These are phyloP conservation scores for Verticillium alfalfae DNA, from an alignment of 2,329 filamentous ascomycete species.

Conservation along the genomic window DNA sequence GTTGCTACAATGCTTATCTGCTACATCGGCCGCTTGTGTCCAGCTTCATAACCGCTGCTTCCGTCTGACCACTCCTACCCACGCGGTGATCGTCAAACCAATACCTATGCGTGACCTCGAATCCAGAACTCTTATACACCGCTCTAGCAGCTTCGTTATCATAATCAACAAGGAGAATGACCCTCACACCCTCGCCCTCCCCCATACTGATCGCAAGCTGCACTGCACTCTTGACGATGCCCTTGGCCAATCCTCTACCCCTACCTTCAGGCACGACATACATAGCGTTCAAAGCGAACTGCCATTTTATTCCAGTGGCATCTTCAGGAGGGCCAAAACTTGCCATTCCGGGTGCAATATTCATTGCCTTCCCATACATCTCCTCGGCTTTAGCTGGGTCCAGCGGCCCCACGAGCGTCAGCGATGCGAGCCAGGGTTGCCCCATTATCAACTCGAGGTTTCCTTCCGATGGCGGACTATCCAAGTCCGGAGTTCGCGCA, in stretches of 20 bases:
- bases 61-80: slow-evolving; percentile 1
- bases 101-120: slow-evolving; percentile 5
- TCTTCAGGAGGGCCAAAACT: not conserved
- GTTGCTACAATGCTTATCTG: too few relatives aligned
- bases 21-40: not conserved
- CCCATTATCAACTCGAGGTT: not conserved
- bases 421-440: slow-evolving; percentile 3
- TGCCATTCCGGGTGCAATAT: not conserved
- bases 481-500: not conserved
- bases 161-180: slow-evolving; percentile 4
- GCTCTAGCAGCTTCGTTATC: slow-evolving; percentile 2
- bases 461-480: not conserved
- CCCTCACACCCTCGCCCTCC: not conserved
- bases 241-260: not conserved
- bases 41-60: slow-evolving; percentile 7
- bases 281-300: slow-evolving; percentile 7
- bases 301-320: not conserved
- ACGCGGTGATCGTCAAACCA: slow-evolving; percentile 6
- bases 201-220: not conserved
- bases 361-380: not conserved
- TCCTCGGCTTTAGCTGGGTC: not conserved
- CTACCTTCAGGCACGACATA: slow-evolving; percentile 3
- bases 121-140: slow-evolving; percentile 4
- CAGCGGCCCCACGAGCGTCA: slow-evolving; percentile 3
- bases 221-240: not conserved